Base-by-base conservation (phyloP, 2,329 filamentous ascomycete genomes). In the Cordyceps fumosorosea region DNA sequence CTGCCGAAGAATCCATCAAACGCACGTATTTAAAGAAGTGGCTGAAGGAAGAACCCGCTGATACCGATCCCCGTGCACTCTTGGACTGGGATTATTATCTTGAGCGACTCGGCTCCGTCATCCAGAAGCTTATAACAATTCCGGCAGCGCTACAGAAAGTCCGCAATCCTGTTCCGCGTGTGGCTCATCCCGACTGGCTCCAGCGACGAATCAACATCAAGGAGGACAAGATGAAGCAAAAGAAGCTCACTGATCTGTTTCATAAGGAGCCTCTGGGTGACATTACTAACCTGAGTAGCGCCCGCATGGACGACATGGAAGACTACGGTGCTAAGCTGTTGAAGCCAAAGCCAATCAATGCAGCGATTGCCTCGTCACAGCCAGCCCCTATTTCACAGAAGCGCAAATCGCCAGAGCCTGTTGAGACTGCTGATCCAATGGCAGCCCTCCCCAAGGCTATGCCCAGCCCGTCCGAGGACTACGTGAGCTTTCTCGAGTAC, bases 61-160 rank as follows among this genome's bases (percentile, higher is more conserved):
- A 96, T 71, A 96, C 95, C 74, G 95, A 99, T 73, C 93, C 93
- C 7, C 84, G 96, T 69, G 88, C 86, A 22, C 82, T 99, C 14
- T 87, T 99, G 57, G 95, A 99, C 73, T 99, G 95, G 95, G 84
- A 92, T 67, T 99, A 99, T 75, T 99, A 99, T 72, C 81, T 93
- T 2, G 96, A 99, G 71, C 91, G 95, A 77, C 81, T 99, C 22
- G 93, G 93, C 0, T 98, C 93, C 0, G 95, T 99, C 61, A 96
- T 99, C 57, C 95, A 99, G 76, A 99, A 99, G 74, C 84, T 99
- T 61, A 96, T 99, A 72, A 99, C 96, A 1, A 99, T 99, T 67
- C 95, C 95, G 2, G 96, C 95, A 18, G 95, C 96, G 3, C 81
- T 99, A 56, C 95, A 99, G 73, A 98, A 96, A 76, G 84, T 99